A percentile compares a stretch with the other conserved stretches of the same genome.
Evolutionary conservation across 2,329 filamentous ascomycete genomes (phyloP).

Genomic region (Apiospora rasikravindrae): DNA sequence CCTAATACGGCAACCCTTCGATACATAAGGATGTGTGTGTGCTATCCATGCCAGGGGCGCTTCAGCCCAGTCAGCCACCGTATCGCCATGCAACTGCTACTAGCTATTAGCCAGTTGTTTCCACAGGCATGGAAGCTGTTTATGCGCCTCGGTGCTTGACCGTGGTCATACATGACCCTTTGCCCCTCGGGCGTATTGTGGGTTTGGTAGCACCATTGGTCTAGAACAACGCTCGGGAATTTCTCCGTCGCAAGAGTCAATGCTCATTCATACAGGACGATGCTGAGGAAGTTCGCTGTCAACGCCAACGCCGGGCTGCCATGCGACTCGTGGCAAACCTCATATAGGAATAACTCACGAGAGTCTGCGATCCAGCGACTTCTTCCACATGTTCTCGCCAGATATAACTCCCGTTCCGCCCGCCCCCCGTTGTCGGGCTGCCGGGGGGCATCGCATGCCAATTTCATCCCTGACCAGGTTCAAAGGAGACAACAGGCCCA

Average conservation of each 20-base stretch:
- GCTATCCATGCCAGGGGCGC: not conserved
- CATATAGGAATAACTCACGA: not conserved
- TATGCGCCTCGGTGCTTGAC: not conserved
- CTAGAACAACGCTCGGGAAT: conserved; percentile 12
- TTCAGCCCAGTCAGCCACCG: not conserved
- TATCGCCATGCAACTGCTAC: not conserved
- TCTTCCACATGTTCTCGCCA: not conserved
- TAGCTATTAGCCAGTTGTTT: not conserved
- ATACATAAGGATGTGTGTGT: not conserved
- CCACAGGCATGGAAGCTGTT: conserved; percentile 1
- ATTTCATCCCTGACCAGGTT: conserved; percentile 5
- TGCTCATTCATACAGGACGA: not conserved
- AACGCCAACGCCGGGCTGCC: not conserved
- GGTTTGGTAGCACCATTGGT: conserved; percentile 8
- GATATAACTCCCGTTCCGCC: not conserved
- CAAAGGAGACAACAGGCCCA: conserved; percentile 10
- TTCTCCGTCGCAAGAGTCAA: not conserved
- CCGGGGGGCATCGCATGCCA: conserved; percentile 4
- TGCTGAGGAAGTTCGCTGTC: not conserved
- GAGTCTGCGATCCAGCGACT: conserved; percentile 6
- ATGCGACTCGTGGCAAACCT: not conserved
- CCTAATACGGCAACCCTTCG: not conserved
- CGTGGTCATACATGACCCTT: conserved; percentile 3
- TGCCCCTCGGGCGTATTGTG: conserved; percentile 7
- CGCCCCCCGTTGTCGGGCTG: not conserved